A percentile compares a stretch with the other conserved stretches of the same genome.
phyloP scores from a whole-genome alignment of 2,329 filamentous ascomycete genomes.

The Fonsecaea nubica region DNA sequence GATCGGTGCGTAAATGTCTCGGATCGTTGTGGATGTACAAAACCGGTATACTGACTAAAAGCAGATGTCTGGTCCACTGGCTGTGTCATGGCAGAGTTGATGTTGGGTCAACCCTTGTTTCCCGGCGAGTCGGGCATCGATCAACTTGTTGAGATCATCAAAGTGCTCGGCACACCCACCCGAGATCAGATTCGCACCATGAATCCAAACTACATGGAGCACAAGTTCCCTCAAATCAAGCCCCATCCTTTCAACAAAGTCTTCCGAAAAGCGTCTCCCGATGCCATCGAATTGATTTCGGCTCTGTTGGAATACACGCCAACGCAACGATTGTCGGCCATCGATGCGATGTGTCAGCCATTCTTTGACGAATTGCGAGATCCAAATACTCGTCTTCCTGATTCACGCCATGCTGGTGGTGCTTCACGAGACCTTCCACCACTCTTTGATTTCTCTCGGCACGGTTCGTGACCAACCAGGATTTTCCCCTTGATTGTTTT shows the following conservation, averaged over 20 bases:
- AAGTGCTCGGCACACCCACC: constrained; percentile 94
- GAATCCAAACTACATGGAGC: constrained; percentile 99
- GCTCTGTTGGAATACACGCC: constrained; percentile 95
- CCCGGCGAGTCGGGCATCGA: constrained; percentile 98
- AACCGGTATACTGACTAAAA: constrained; percentile 19
- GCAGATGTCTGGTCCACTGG: constrained; percentile 98
- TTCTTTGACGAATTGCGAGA: constrained; percentile 98
- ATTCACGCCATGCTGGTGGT: constrained; percentile 87
- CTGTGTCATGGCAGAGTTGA: constrained; percentile 98
- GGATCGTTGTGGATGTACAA: constrained; percentile 18
- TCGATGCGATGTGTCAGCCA: constrained; percentile 96
- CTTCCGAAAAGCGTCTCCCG: constrained; percentile 92
- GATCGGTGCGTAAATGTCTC: constrained; percentile 74
- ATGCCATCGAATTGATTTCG: constrained; percentile 93
- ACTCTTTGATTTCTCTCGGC: constrained; percentile 90
- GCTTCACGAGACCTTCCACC: constrained; percentile 80
- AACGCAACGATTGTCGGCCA: constrained; percentile 88
- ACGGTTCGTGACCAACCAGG: constrained; percentile 69
- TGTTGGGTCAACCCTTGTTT: constrained; percentile 97
- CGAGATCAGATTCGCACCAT: constrained; percentile 98
- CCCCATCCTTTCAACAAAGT: constrained; percentile 99
- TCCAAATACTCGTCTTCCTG: constrained; percentile 86
- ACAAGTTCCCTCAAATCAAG: constrained; percentile 99
- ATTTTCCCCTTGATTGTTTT: constrained; percentile 7
- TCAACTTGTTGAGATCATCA: constrained; percentile 98